Percentiles rank a stretch among this genome's conserved stretches.
Evolutionary conservation across 2,329 filamentous ascomycete genomes (phyloP).

Genomic region (Pseudogymnoascus sp.): DNA sequence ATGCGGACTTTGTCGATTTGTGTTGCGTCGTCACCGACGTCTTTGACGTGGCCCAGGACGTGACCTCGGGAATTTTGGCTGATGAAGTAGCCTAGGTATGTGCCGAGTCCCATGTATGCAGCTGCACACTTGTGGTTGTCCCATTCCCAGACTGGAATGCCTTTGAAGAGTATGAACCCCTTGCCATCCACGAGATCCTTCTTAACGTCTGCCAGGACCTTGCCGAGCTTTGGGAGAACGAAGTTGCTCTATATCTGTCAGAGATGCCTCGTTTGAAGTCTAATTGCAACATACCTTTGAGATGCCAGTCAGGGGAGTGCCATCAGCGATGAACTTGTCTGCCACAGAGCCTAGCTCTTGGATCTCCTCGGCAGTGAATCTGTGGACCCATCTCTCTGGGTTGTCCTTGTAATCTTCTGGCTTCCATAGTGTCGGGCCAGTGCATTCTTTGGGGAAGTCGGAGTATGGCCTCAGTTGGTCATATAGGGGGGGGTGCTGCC

Average conservation of each 20-base stretch:
- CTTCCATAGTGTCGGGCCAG: constrained; percentile 65
- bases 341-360: constrained; percentile 57
- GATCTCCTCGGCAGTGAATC: constrained; percentile 58
- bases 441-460: constrained; percentile 62
- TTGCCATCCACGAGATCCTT: constrained; percentile 71
- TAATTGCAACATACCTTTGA: constrained; percentile 37
- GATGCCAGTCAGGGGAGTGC: constrained; percentile 64
- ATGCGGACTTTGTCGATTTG: constrained; percentile 84
- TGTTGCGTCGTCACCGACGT: constrained; percentile 70
- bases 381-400: constrained; percentile 54
- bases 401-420: constrained; percentile 30
- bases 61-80: constrained; percentile 79
- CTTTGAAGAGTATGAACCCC: constrained; percentile 84
- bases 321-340: constrained; percentile 59
- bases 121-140: constrained; percentile 70
- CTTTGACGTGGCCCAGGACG: constrained; percentile 83
- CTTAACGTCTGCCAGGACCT: constrained; percentile 47
- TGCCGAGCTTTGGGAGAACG: constrained; percentile 47
- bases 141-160: constrained; percentile 71
- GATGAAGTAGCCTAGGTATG: constrained; percentile 80
- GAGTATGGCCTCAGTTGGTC: constrained; percentile 57
- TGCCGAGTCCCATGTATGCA: constrained; percentile 84
- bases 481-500: constrained; percentile 64
- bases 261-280: background rate
- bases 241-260: constrained; percentile 41